These are phyloP conservation scores for Neurospora sp. DNA, from an alignment of 2,329 filamentous ascomycete species.

Conservation along the genomic window DNA sequence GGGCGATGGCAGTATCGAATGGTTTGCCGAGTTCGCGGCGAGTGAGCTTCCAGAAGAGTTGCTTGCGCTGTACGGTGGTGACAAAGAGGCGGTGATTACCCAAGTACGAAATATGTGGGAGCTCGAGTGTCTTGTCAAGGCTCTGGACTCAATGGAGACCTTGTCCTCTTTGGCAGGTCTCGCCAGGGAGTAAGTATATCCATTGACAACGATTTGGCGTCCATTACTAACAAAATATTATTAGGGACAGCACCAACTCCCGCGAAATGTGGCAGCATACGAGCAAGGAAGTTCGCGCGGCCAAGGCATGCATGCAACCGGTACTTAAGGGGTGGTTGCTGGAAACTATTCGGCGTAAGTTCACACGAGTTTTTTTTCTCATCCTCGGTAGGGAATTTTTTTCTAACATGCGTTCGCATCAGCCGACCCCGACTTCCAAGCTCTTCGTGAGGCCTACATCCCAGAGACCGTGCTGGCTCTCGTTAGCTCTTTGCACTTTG, in stretches of 20 bases:
- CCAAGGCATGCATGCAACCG: slow-evolving; percentile 47
- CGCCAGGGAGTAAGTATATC: slow-evolving; percentile 37
- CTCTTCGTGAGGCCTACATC: slow-evolving; percentile 67
- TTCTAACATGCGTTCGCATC: not conserved
- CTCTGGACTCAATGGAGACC: slow-evolving; percentile 58
- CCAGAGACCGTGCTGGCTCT: slow-evolving; percentile 81
- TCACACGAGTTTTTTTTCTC: not conserved
- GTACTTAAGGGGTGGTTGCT: slow-evolving; percentile 58
- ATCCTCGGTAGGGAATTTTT: slow-evolving; percentile 1
- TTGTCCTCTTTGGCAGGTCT: slow-evolving; percentile 47
- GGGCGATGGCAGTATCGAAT: slow-evolving; percentile 23
- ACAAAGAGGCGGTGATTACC: slow-evolving; percentile 33
- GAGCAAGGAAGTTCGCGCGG: slow-evolving; percentile 36
- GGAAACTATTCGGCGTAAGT: slow-evolving; percentile 43
- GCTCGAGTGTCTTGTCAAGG: slow-evolving; percentile 55
- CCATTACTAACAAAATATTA: slow-evolving; percentile 19
- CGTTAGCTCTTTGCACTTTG: slow-evolving; percentile 69
- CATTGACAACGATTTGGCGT: not conserved
- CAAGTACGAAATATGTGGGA: slow-evolving; percentile 57
- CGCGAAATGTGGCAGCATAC: slow-evolving; percentile 19
- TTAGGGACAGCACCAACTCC: slow-evolving; percentile 22
- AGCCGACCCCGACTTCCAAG: slow-evolving; percentile 51
- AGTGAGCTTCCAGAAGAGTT: slow-evolving; percentile 17
- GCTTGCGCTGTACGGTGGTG: slow-evolving; percentile 24
- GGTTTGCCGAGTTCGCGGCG: slow-evolving; percentile 28